These are phyloP conservation scores for Acrocalymma vagum DNA, from an alignment of 2,329 filamentous ascomycete species.

Conservation along the genomic window DNA sequence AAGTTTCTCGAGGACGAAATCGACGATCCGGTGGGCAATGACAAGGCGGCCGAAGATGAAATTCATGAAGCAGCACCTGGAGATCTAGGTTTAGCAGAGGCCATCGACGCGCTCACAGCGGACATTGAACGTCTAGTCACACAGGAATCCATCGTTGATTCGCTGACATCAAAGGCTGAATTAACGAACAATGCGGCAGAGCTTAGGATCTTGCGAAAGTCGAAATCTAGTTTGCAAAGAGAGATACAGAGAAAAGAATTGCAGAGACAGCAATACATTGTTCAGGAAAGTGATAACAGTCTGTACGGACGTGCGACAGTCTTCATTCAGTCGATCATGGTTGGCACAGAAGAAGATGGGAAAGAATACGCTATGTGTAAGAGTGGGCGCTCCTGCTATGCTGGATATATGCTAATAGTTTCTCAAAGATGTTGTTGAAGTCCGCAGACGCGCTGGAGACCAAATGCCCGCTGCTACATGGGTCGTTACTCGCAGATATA, in stretches of 20 bases:
- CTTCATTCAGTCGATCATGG: constrained; percentile 90
- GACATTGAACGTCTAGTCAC: constrained; percentile 89
- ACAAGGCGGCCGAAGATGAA: constrained; percentile 75
- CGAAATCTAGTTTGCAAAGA: constrained; percentile 88
- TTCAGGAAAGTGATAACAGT: constrained; percentile 98
- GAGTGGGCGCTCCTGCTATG: constrained; percentile 26
- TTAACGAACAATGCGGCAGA: constrained; percentile 97
- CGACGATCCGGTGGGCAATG: constrained; percentile 71
- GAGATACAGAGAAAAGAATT: constrained; percentile 95
- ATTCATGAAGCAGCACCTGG: constrained; percentile 95
- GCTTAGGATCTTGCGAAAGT: constrained; percentile 89
- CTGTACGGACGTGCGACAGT: constrained; percentile 91
- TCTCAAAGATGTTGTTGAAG: constrained; percentile 78
- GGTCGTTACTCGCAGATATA: constrained; percentile 92
- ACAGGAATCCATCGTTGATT: constrained; percentile 91
- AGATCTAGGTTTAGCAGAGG: constrained; percentile 91
- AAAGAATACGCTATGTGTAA: constrained; percentile 88
- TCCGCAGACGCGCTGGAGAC: constrained; percentile 87
- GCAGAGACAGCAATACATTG: constrained; percentile 94
- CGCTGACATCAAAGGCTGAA: constrained; percentile 91
- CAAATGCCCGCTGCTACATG: constrained; percentile 97
- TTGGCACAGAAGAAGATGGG: constrained; percentile 89
- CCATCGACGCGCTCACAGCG: constrained; percentile 84
- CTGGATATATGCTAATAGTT: constrained; percentile 5
- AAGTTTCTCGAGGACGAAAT: constrained; percentile 87